Evolutionary conservation across 306 rosid species (phyloP).

Genomic region (Erythrophleum fordii): DNA sequence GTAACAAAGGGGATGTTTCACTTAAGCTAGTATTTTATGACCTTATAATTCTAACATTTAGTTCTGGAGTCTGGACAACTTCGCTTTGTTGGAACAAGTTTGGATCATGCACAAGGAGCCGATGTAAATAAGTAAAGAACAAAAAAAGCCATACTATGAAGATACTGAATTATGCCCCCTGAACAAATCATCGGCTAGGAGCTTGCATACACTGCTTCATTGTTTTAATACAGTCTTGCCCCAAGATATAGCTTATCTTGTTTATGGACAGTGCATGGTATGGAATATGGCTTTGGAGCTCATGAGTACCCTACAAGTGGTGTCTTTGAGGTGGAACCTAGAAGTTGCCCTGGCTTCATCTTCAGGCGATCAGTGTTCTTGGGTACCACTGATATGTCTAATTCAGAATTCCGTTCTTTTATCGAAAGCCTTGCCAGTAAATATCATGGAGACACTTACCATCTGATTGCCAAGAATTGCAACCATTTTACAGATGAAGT

Average conservation of each 20-base stretch:
- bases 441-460: constrained; percentile 95
- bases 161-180: constrained; percentile 1
- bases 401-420: constrained; percentile 70
- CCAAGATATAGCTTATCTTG: constrained; percentile 40
- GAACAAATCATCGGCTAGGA: constrained; percentile 21
- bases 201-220: constrained; percentile 20
- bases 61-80: not conserved
- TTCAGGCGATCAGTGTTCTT: constrained; percentile 79
- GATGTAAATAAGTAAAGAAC: too few species aligned
- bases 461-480: constrained; percentile 93
- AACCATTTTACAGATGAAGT: constrained; percentile 95
- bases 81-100: not conserved
- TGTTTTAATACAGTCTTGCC: constrained; percentile 30
- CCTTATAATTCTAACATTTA: not conserved
- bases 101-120: not conserved
- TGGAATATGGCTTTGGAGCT: constrained; percentile 94
- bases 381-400: constrained; percentile 86
- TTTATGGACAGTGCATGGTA: constrained; percentile 70
- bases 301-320: constrained; percentile 91
- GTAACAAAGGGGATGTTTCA: not conserved
- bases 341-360: constrained; percentile 93
- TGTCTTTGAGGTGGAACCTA: constrained; percentile 95
- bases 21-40: not conserved
- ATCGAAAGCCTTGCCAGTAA: constrained; percentile 77
- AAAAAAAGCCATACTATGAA: not conserved